Evolutionary conservation across 1,284 basidiomycete species (phyloP).

Genomic region (Rhodofomes roseus): DNA sequence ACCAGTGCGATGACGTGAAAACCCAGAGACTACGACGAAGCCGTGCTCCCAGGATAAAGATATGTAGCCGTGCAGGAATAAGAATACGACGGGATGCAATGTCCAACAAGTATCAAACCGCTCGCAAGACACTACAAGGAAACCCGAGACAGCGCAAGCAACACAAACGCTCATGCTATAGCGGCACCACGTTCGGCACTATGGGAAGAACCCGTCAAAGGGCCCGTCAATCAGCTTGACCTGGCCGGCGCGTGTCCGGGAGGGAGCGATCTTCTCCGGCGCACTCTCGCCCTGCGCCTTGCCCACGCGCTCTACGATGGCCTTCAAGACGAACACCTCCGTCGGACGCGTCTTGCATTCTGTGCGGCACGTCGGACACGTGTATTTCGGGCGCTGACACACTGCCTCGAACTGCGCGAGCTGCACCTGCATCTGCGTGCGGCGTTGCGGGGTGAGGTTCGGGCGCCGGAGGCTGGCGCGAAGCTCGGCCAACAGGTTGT

Average conservation of each 20-base stretch:
- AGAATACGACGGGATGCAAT: neutral
- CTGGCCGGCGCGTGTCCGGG: neutral
- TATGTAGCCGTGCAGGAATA: neutral
- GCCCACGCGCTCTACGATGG: conserved; percentile 45
- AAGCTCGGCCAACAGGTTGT: conserved; percentile 13
- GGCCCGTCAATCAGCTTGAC: conserved; percentile 23
- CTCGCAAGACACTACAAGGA: neutral
- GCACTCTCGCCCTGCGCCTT: conserved; percentile 42
- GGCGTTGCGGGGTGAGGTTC: conserved; percentile 14
- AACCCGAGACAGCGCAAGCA: neutral
- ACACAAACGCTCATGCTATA: no score
- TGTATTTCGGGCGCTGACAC: conserved; percentile 44
- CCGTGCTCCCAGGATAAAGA: neutral
- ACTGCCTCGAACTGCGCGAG: conserved; percentile 16
- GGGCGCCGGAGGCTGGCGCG: conserved; percentile 15
- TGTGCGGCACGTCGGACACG: conserved; percentile 63
- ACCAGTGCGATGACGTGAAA: neutral
- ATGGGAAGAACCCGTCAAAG: conserved; percentile 54
- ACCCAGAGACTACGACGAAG: neutral
- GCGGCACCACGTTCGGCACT: neutral
- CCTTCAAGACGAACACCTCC: conserved; percentile 59
- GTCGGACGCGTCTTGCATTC: conserved; percentile 44
- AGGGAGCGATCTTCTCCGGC: conserved; percentile 29
- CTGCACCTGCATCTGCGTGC: conserved; percentile 22
- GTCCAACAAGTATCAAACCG: neutral